A percentile compares a stretch with the other conserved stretches of the same genome.
Evolutionary conservation across 768 basidiomycete species (phyloP).

Genomic region (Coprinopsis marcescibilis): DNA sequence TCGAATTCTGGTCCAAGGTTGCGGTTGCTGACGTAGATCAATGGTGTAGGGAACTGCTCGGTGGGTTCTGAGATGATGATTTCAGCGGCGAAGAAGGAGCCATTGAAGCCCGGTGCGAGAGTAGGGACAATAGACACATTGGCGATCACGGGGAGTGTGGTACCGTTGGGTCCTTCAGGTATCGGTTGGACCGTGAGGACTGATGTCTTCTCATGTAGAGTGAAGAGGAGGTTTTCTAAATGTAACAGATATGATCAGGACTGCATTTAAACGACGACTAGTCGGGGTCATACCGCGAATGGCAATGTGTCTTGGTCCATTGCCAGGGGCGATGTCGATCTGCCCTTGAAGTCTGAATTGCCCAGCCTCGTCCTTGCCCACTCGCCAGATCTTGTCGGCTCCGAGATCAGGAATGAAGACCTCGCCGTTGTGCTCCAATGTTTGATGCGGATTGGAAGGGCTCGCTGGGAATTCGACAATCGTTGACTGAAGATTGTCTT

Average conservation of each 20-base stretch:
- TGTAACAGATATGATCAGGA: background rate
- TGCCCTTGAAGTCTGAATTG: conserved; percentile 52
- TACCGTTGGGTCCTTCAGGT: conserved; percentile 45
- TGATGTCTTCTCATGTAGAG: conserved; percentile 50
- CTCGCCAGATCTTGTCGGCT: conserved; percentile 63
- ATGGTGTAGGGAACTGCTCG: conserved; percentile 39
- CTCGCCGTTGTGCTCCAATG: conserved; percentile 47
- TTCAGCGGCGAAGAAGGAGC: conserved; percentile 51
- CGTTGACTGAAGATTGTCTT: conserved; percentile 21
- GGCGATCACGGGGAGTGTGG: conserved; percentile 39
- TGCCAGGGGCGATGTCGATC: conserved; percentile 53
- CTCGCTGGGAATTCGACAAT: conserved; percentile 49
- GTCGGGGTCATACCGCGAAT: conserved; percentile 23
- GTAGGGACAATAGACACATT: conserved; percentile 46
- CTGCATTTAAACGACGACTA: conserved; percentile 33
- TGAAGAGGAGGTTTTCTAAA: conserved; percentile 45
- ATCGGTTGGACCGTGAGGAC: conserved; percentile 57
- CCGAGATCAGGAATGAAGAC: conserved; percentile 65
- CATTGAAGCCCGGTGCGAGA: conserved; percentile 20
- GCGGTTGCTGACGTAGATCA: conserved; percentile 66
- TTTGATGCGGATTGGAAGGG: conserved; percentile 64
- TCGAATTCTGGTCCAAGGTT: conserved; percentile 42
- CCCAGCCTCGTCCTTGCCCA: conserved; percentile 36
- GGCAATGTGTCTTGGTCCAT: conserved; percentile 50
- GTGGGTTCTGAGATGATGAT: conserved; percentile 53